Percentiles rank a stretch among this genome's conserved stretches.
Conservation (phyloP, 1,139 yeast genomes). For the Pichia inconspicua region DNA sequence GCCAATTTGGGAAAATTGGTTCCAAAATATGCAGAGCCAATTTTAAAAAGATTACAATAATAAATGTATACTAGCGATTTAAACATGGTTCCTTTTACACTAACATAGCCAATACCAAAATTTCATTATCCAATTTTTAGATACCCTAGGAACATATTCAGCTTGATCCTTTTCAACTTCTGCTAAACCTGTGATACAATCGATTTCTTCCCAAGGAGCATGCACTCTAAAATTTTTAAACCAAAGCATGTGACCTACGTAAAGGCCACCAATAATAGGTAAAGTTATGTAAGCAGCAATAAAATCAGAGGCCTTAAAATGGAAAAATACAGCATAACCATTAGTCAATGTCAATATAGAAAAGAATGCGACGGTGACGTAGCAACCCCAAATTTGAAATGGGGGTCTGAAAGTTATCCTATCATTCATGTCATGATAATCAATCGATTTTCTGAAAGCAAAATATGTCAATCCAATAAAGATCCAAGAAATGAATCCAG, state of each 20-base stretch:
- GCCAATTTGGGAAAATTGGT: not conserved
- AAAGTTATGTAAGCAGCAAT: constrained; percentile 57
- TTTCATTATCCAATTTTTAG: constrained; percentile 31
- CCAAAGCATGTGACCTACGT: constrained; percentile 31
- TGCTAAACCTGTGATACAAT: constrained; percentile 39
- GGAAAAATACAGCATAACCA: constrained; percentile 44
- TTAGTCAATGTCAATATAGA: constrained; percentile 43
- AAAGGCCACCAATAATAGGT: constrained; percentile 44
- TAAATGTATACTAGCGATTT: too few relatives aligned
- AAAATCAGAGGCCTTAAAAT: constrained; percentile 39
- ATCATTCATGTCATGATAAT: constrained; percentile 35
- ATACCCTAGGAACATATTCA: constrained; percentile 29
- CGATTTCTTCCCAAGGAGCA: constrained; percentile 37
- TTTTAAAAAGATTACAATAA: too few relatives aligned
- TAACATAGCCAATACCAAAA: constrained; percentile 33
- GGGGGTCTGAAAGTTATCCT: constrained; percentile 40
- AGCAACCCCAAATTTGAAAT: constrained; percentile 41
- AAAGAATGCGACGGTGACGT: constrained; percentile 36
- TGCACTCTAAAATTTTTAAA: constrained; percentile 28
- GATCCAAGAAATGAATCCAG: constrained; percentile 40
- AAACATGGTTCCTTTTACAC: not conserved
- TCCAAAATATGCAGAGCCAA: too few relatives aligned
- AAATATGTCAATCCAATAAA: constrained; percentile 38
- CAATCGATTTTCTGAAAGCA: constrained; percentile 49
- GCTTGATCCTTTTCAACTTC: constrained; percentile 34